phyloP scores from a whole-genome alignment of 2,329 filamentous ascomycete species.

The Myotisia sp. region DNA sequence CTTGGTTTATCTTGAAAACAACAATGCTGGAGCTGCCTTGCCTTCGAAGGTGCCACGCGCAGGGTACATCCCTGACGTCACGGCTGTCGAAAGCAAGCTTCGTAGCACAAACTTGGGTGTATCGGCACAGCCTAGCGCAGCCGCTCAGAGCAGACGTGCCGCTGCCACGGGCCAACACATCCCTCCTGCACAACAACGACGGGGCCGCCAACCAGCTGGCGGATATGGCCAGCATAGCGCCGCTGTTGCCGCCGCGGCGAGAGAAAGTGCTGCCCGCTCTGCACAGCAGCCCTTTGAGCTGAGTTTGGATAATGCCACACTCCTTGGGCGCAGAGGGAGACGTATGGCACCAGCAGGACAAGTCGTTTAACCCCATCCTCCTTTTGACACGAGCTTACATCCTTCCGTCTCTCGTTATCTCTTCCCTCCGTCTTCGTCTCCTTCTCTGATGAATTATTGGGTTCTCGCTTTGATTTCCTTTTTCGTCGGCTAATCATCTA shows the following conservation, averaged over 20 bases:
- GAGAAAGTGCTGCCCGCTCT: constrained; percentile 59
- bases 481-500: too few relatives aligned
- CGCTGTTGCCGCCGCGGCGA: constrained; percentile 67
- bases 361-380: constrained; percentile 69
- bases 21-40: constrained; percentile 25
- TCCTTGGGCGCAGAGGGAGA: constrained; percentile 55
- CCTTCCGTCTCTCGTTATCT: constrained; percentile 81
- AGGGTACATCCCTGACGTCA: constrained; percentile 46
- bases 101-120: constrained; percentile 62
- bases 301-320: constrained; percentile 75
- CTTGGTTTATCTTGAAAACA: constrained; percentile 35
- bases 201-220: constrained; percentile 36
- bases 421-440: too few relatives aligned
- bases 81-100: constrained; percentile 73
- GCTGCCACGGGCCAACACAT: constrained; percentile 27
- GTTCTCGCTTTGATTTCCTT: too few relatives aligned
- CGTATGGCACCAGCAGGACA: constrained; percentile 10
- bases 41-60: constrained; percentile 54
- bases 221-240: constrained; percentile 87
- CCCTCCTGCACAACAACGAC: constrained; percentile 36
- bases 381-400: constrained; percentile 69
- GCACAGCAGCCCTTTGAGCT: constrained; percentile 81
- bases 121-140: constrained; percentile 34
- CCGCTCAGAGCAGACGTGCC: constrained; percentile 46
- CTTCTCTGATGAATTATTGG: too few relatives aligned